Conservation (phyloP, 192 early-diverging fungal genomes). For the Coemansia sp. region DNA sequence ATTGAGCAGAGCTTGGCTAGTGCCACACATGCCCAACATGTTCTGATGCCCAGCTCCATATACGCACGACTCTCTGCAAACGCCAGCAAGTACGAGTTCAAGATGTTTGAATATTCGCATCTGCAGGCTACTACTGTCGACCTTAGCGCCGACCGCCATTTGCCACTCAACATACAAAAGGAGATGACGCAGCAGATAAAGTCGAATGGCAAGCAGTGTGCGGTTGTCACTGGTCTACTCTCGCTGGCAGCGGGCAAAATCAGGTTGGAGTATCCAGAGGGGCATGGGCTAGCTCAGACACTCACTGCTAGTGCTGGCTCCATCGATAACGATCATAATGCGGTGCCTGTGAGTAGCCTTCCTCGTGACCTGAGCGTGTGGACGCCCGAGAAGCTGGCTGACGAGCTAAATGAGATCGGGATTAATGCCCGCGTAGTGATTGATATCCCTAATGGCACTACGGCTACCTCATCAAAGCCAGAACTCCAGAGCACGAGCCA, state of each 20-base stretch:
- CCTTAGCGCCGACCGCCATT: slow-evolving; percentile 45
- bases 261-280: slow-evolving; percentile 16
- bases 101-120: slow-evolving; percentile 37
- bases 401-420: slow-evolving; percentile 41
- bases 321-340: neutral
- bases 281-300: neutral
- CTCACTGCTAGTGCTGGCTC: neutral
- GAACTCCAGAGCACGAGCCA: neutral
- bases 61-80: slow-evolving; percentile 25
- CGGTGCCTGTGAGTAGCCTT: neutral
- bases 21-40: slow-evolving; percentile 37
- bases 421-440: slow-evolving; percentile 24
- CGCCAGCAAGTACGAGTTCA: slow-evolving; percentile 25
- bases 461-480: neutral
- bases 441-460: neutral
- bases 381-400: slow-evolving; percentile 41
- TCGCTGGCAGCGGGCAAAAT: slow-evolving; percentile 44
- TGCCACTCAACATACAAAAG: slow-evolving; percentile 44
- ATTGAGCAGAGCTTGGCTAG: slow-evolving; percentile 40
- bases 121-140: slow-evolving; percentile 44
- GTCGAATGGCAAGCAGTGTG: slow-evolving; percentile 39
- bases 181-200: slow-evolving; percentile 41
- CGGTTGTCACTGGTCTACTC: slow-evolving; percentile 31
- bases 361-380: slow-evolving; percentile 11
- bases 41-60: slow-evolving; percentile 42